A percentile compares a stretch with the other conserved stretches of the same genome.
Evolutionary conservation across 2,329 filamentous ascomycete genomes (phyloP).

Genomic region (Talaromyces sp.): DNA sequence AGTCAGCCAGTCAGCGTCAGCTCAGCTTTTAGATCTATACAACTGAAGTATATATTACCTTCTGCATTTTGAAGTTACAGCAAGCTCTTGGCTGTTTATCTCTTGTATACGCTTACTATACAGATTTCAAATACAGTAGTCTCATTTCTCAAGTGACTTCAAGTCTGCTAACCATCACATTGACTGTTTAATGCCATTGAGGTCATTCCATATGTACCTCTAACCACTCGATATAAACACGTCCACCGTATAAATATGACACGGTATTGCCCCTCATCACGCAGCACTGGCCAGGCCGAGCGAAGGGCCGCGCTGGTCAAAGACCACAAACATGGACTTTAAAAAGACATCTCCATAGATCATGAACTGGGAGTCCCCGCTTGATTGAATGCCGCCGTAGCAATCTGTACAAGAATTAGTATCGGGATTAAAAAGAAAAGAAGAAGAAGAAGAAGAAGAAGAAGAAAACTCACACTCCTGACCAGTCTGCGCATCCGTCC

Average conservation of each 20-base stretch:
- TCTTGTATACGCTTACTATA: neutral
- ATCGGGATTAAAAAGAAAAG: neutral
- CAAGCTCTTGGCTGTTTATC: neutral
- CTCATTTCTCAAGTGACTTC: neutral
- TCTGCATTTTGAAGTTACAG: neutral
- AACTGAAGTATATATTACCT: neutral
- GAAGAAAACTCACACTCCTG: constrained; percentile 28
- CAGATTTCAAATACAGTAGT: too few species aligned
- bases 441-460: neutral
- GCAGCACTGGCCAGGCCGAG: constrained; percentile 48
- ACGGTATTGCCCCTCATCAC: constrained; percentile 4
- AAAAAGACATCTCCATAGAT: constrained; percentile 59
- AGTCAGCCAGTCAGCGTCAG: neutral
- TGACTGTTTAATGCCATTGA: neutral
- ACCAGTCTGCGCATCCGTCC: constrained; percentile 38
- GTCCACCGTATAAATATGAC: neutral
- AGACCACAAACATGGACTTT: constrained; percentile 57
- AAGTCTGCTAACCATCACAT: neutral
- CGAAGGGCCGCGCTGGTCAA: constrained; percentile 45
- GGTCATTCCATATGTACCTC: neutral
- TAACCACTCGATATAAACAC: neutral
- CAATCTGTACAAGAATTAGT: constrained; percentile 38
- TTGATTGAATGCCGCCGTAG: constrained; percentile 56
- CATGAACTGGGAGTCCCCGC: constrained; percentile 49
- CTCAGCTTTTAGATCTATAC: neutral